Evolutionary conservation across 106 monocot genomes (phyloP).

Genomic region (Acanthochlamys bracteata): DNA sequence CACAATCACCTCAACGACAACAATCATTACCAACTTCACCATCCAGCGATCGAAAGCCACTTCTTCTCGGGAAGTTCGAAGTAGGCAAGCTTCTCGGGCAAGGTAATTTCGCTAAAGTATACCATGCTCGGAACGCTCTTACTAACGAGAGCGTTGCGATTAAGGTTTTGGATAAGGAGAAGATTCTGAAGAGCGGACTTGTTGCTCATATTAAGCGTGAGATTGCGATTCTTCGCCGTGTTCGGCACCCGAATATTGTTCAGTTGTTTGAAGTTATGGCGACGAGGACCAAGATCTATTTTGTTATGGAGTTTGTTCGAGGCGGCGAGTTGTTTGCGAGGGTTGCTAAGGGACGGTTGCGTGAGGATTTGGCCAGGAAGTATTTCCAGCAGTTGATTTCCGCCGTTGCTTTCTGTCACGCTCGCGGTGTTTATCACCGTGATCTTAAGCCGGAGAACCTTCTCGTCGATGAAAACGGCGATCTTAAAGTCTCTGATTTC

Average conservation of each 20-base stretch:
- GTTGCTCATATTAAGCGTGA: constrained; percentile 28
- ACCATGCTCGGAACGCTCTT: constrained; percentile 13
- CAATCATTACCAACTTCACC: not conserved
- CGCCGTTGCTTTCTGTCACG: constrained; percentile 75
- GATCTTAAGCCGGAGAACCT: constrained; percentile 87
- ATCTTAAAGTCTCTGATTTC: constrained; percentile 80
- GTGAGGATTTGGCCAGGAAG: constrained; percentile 21
- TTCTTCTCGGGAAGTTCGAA: constrained; percentile 30
- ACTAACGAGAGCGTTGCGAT: constrained; percentile 28
- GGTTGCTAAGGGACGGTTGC: constrained; percentile 31
- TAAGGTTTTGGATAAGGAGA: constrained; percentile 37
- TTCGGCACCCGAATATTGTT: constrained; percentile 28
- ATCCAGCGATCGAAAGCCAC: not conserved
- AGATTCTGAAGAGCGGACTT: constrained; percentile 17
- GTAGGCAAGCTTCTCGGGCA: constrained; percentile 23
- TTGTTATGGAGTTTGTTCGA: constrained; percentile 32
- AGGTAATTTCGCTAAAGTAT: constrained; percentile 37
- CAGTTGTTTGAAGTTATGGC: constrained; percentile 30
- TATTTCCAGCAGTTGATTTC: constrained; percentile 78
- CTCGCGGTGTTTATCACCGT: constrained; percentile 71
- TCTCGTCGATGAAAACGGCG: constrained; percentile 56
- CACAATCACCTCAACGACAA: not conserved
- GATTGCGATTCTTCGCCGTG: constrained; percentile 24
- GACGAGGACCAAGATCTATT: constrained; percentile 29
- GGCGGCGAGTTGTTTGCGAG: constrained; percentile 31